Base-by-base conservation (phyloP, 345 rosid species). In the Erysimum cheiranthoides region DNA sequence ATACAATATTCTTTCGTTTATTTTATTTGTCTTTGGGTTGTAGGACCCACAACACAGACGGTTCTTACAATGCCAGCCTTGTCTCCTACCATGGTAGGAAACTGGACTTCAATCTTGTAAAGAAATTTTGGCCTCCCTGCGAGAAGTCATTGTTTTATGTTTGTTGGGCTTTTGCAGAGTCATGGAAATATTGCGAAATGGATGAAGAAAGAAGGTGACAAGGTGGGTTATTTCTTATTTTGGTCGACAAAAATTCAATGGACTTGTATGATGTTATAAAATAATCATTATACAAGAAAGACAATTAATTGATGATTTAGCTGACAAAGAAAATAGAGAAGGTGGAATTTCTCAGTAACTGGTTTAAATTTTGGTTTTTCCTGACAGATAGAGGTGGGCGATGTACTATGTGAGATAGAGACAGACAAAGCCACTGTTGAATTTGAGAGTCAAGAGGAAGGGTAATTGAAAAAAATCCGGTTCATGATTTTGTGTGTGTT, bases 351-450 rank as follows among this genome's bases (percentile, higher is more conserved):
- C 31, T 80, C 53, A 61, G 28, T 73, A 61, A 66, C 77, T 66
- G 36, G 65, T 77, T 71, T 87, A 40, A 50, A 61, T 18, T 78
- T 21, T 66, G 79, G 75, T 64, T 73, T 66, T 56, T 43, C 81
- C 75, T 82, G 62, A 71, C 96, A 94, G 97, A 85, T 94, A 86
- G 97, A 87, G 84, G 91, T 86, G 74, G 98, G 97, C 5, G 98
- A 94, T 81, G 57, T 94, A 59, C 82, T 92, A 34, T 94, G 98
- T 61, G 96, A 94, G 73, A 90, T 94, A 78, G 97, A 94, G 92
- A 94, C 98, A 17, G 98, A 94, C 81, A 94, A 94, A 86, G 97
- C 97, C 21, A 94, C 98, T 13, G 82, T 92, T 74, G 97, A 92
- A 84, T 85, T 88, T 83, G 97, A 94, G 85, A 75, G 92, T 77